Conservation (phyloP, 495 filamentous ascomycete species). For the Penicillium bovifimosum region DNA sequence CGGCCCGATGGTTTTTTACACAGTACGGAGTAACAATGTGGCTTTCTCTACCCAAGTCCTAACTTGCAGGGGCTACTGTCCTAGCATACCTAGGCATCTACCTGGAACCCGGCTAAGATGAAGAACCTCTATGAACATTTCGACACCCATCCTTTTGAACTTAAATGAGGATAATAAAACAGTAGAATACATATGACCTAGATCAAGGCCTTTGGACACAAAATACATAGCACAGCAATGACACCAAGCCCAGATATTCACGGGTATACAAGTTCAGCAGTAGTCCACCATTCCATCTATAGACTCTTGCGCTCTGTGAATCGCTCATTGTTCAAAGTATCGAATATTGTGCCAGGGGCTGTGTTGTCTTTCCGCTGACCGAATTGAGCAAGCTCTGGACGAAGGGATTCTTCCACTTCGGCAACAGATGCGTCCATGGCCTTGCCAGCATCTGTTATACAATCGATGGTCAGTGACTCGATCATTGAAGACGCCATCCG, state of each 20-base stretch:
- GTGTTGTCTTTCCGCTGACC: slow-evolving; percentile 48
- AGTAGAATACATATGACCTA: slow-evolving; percentile 22
- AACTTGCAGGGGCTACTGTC: not conserved
- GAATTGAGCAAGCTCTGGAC: slow-evolving; percentile 59
- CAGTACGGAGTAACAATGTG: too few species aligned
- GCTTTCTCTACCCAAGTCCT: not conserved
- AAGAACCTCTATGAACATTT: not conserved
- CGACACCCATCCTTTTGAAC: slow-evolving; percentile 4
- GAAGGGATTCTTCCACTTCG: slow-evolving; percentile 54
- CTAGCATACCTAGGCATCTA: not conserved
- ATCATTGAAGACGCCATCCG: not conserved
- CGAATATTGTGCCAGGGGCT: slow-evolving; percentile 19
- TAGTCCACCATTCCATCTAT: slow-evolving; percentile 10
- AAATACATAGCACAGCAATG: slow-evolving; percentile 11
- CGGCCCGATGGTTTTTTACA: too few species aligned
- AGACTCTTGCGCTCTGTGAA: slow-evolving; percentile 28
- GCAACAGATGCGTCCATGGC: slow-evolving; percentile 56
- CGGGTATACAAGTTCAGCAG: slow-evolving; percentile 16
- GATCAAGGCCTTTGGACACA: slow-evolving; percentile 2
- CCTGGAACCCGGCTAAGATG: not conserved
- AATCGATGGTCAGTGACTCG: slow-evolving; percentile 5
- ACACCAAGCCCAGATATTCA: slow-evolving; percentile 19
- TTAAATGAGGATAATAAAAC: slow-evolving; percentile 9
- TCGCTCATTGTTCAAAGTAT: slow-evolving; percentile 30
- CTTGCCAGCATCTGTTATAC: slow-evolving; percentile 54